Conservation (phyloP, 2,329 filamentous ascomycete genomes). For the Aspergillus brasiliensis region DNA sequence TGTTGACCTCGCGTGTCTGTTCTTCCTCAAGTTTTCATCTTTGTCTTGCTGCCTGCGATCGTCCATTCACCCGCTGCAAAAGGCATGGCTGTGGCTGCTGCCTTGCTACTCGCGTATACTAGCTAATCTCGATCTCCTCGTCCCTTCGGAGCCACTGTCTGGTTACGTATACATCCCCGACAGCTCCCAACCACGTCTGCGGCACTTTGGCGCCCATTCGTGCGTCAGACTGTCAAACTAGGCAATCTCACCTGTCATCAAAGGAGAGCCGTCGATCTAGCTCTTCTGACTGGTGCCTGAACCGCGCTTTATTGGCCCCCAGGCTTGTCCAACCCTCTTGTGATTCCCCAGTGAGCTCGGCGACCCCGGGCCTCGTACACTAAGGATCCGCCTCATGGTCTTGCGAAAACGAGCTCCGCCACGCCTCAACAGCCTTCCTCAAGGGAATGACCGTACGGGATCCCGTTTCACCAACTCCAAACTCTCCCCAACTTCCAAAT, state of each 20-base stretch:
- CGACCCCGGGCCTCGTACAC: conserved; percentile 7
- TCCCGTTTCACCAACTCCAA: conserved; percentile 40
- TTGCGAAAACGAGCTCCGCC: conserved; percentile 43
- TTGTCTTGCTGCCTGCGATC: neutral
- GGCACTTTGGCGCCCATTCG: conserved; percentile 7
- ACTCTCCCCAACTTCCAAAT: conserved; percentile 34
- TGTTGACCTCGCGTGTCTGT: neutral
- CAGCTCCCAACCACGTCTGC: conserved; percentile 15
- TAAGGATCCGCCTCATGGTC: conserved; percentile 36
- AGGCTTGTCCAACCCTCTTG: conserved; percentile 17
- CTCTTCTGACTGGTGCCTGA: neutral
- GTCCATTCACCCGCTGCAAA: neutral
- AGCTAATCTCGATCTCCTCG: neutral
- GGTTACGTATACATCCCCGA: conserved; percentile 20
- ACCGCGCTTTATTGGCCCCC: conserved; percentile 12
- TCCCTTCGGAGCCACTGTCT: conserved; percentile 10
- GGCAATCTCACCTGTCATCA: neutral
- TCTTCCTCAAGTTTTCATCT: neutral
- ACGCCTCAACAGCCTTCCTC: conserved; percentile 35
- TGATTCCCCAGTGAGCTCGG: conserved; percentile 11
- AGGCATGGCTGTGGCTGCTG: neutral
- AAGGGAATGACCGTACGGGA: conserved; percentile 32
- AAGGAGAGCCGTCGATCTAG: neutral
- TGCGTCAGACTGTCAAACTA: conserved; percentile 1
- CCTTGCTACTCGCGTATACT: neutral